Conservation (phyloP, 1,139 yeast species). For the Hemisphaericaspora xylanilytica region DNA sequence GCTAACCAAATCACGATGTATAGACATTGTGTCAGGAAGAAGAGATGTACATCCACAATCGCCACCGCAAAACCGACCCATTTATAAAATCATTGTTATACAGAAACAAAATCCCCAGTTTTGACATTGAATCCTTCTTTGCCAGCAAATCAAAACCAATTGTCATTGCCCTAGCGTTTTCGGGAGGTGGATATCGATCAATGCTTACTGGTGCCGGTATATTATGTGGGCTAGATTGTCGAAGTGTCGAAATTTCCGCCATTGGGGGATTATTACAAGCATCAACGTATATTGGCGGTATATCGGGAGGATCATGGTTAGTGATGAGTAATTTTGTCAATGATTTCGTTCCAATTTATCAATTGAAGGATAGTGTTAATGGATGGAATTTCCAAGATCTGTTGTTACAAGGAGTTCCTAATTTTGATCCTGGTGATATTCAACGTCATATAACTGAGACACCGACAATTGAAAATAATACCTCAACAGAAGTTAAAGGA, state of each 20-base stretch:
- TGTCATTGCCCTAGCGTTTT: conserved; percentile 54
- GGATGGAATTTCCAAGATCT: conserved; percentile 49
- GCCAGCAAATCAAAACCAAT: conserved; percentile 24
- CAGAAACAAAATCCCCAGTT: conserved; percentile 35
- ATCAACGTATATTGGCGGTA: conserved; percentile 55
- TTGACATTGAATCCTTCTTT: conserved; percentile 26
- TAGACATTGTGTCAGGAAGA: conserved; percentile 33
- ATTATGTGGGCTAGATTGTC: conserved; percentile 49
- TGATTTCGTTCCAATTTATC: conserved; percentile 42
- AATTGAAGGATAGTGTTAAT: conserved; percentile 22
- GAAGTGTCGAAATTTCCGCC: conserved; percentile 35
- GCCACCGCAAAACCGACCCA: conserved; percentile 30
- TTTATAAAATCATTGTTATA: conserved; percentile 34
- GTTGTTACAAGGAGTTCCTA: conserved; percentile 55
- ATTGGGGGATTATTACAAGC: conserved; percentile 56
- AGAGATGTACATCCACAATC: conserved; percentile 29
- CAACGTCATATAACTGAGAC: conserved; percentile 3
- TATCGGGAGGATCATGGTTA: conserved; percentile 73
- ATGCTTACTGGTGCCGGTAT: conserved; percentile 68
- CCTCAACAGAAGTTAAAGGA: conserved; percentile 59
- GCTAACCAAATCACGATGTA: conserved; percentile 3
- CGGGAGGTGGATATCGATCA: conserved; percentile 76
- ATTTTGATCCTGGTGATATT: conserved; percentile 29
- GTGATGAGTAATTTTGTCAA: conserved; percentile 50
- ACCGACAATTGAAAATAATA: neutral